A percentile compares a stretch with the other conserved stretches of the same genome.
Evolutionary conservation across 768 basidiomycete species (phyloP).

Genomic region (Agrocybe chaxingu): DNA sequence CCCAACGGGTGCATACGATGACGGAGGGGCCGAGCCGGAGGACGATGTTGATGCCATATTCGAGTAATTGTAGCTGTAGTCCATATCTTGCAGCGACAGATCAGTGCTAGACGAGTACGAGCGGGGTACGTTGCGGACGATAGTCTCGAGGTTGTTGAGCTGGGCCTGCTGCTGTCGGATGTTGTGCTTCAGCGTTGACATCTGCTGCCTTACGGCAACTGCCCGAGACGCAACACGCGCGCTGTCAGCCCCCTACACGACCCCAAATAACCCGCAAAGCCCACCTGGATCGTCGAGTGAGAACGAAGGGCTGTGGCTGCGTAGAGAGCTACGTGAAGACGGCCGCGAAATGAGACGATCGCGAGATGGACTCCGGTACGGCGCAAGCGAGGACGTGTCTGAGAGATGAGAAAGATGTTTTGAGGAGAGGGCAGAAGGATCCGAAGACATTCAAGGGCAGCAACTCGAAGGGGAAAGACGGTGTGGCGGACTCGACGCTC

Average conservation of each 20-base stretch:
- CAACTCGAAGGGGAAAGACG: slow-evolving; percentile 4
- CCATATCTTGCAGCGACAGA: too few relatives aligned
- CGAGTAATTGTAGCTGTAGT: slow-evolving; percentile 24
- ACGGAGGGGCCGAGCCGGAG: slow-evolving; percentile 26
- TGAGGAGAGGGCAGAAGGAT: slow-evolving; percentile 16
- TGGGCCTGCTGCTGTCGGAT: slow-evolving; percentile 86
- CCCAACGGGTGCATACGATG: slow-evolving; percentile 29
- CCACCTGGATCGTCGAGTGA: slow-evolving; percentile 67
- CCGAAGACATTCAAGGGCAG: slow-evolving; percentile 31
- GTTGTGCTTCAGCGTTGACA: slow-evolving; percentile 77
- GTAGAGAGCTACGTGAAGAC: slow-evolving; percentile 40
- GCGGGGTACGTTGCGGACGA: slow-evolving; percentile 64
- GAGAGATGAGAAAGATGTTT: neutral
- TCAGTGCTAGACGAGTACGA: slow-evolving; percentile 42
- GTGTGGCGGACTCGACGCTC: neutral
- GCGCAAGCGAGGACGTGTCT: slow-evolving; percentile 1
- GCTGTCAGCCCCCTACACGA: slow-evolving; percentile 8
- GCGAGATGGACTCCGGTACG: slow-evolving; percentile 15
- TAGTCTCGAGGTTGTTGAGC: slow-evolving; percentile 64
- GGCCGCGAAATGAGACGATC: slow-evolving; percentile 38
- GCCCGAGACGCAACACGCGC: neutral
- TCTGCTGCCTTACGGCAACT: slow-evolving; percentile 78
- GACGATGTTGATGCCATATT: slow-evolving; percentile 32
- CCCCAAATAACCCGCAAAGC: slow-evolving; percentile 13
- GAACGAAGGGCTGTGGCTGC: slow-evolving; percentile 53